Evolutionary conservation across 108 stramenopile genomes (phyloP).

Genomic region (Nannochloropsis granulata): DNA sequence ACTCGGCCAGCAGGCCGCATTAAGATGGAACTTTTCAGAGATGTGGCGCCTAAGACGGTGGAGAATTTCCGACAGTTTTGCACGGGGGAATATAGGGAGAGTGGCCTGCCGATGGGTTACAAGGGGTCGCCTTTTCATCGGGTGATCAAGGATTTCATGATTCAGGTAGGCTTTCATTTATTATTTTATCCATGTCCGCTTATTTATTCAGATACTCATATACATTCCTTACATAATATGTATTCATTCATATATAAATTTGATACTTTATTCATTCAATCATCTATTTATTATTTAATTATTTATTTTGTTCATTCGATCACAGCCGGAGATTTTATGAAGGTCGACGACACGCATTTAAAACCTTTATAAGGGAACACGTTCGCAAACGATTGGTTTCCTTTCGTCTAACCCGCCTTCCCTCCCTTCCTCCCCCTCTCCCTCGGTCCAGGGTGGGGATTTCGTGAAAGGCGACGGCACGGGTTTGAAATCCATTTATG

Average conservation of each 20-base stretch:
- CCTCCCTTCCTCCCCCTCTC: neutral
- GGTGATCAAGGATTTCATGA: constrained; percentile 69
- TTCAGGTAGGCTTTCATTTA: constrained; percentile 4
- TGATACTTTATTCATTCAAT: neutral
- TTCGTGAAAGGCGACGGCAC: constrained; percentile 84
- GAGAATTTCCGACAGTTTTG: constrained; percentile 56
- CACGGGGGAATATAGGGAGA: constrained; percentile 59
- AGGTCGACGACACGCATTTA: constrained; percentile 8
- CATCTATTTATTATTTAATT: too few relatives aligned
- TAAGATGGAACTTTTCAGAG: constrained; percentile 80
- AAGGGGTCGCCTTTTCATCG: constrained; percentile 77
- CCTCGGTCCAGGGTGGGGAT: constrained; percentile 56
- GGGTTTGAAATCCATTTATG: constrained; percentile 76
- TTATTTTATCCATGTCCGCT: neutral
- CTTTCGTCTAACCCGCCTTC: neutral
- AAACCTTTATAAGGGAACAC: neutral
- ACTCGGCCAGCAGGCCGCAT: constrained; percentile 70
- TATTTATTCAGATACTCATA: neutral
- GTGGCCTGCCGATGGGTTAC: constrained; percentile 55
- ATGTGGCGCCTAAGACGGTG: constrained; percentile 42
- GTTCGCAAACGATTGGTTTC: neutral
- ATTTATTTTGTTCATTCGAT: too few relatives aligned
- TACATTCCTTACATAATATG: too few relatives aligned
- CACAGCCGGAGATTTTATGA: constrained; percentile 28
- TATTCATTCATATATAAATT: neutral